Evolutionary conservation across 2,329 filamentous ascomycete species (phyloP).

Genomic region (Fusarium fracticaudum): DNA sequence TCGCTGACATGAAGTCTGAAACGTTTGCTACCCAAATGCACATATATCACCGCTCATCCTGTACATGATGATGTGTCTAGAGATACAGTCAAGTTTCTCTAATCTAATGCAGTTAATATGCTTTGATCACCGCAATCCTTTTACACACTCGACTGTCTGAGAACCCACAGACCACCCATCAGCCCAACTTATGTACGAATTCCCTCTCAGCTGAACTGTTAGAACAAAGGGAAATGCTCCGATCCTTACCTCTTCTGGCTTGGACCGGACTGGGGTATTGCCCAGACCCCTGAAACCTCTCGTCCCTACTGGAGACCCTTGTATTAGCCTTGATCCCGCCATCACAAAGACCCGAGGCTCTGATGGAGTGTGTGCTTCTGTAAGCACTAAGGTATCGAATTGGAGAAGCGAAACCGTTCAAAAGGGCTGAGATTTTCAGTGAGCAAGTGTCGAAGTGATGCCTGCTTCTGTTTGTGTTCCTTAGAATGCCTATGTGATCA

Average conservation of each 20-base stretch:
- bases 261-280: constrained; percentile 11
- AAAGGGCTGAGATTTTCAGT: neutral
- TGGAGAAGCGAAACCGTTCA: constrained; percentile 5
- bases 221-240: constrained; percentile 11
- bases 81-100: neutral
- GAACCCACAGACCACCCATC: neutral
- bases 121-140: neutral
- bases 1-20: constrained; percentile 9
- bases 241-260: constrained; percentile 4
- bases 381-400: constrained; percentile 17
- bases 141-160: neutral
- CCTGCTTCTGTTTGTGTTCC: neutral
- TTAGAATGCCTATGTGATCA: neutral
- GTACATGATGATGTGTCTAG: neutral
- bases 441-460: neutral
- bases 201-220: constrained; percentile 20
- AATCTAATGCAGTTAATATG: neutral
- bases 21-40: constrained; percentile 1
- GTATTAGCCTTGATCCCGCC: neutral
- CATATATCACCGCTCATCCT: neutral
- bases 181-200: constrained; percentile 1
- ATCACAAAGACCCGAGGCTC: neutral
- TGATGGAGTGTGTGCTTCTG: constrained; percentile 1
- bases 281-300: constrained; percentile 19
- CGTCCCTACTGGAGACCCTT: constrained; percentile 18